Evolutionary conservation across 768 basidiomycete species (phyloP), one percentile per base, ranked within the genome.

Genomic region (Boletus barrowsii): DNA sequence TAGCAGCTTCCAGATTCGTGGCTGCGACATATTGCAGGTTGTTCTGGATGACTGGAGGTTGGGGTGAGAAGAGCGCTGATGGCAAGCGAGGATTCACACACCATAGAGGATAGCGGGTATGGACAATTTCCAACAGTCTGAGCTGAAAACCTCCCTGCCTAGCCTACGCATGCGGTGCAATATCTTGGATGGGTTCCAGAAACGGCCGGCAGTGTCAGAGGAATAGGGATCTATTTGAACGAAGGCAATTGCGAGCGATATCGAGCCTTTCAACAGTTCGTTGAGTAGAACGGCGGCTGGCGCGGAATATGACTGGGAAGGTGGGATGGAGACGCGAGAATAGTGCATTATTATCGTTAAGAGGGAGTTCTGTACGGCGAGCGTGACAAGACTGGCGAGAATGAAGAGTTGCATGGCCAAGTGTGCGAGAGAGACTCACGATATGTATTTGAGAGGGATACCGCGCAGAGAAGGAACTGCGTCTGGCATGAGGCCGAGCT

Each of bases 271-370:
- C 60, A 98, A 77, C 43, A 98, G 81, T 73, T 98, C 96, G 74
- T 90, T 95, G 73, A 97, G 80, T 35, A 98, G 81, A 29, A 98
- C 95, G 46, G 95, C 95, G 7, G 90, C 84, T 13, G 93, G 92
- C n/a, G 96, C 90, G 35, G 90, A 95, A 71, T 98, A 98, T 3
- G 86, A 79, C 51, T 81, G 78, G 50, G 86, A 83, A 0, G 89
- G 82, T 3, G 90, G 78, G 17, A 84, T 82, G 10, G 89, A 87
- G 49, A 91, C 86, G 59, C 94, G 85, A 37, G 96, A 97, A 72
- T 96, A 91, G 76, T 97, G 94, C 90, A 98, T 95, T 69, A 98
- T 88, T 70, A 98, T 83, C 33, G 93, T 90, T 52, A 98, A 69
- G 52, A 84, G 75, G 20, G 93, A 93, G 74, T 98, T 98, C 75